These are phyloP conservation scores for Pythium phragmitis DNA, from an alignment of 352 stramenopile genomes.

Conservation along the genomic window DNA sequence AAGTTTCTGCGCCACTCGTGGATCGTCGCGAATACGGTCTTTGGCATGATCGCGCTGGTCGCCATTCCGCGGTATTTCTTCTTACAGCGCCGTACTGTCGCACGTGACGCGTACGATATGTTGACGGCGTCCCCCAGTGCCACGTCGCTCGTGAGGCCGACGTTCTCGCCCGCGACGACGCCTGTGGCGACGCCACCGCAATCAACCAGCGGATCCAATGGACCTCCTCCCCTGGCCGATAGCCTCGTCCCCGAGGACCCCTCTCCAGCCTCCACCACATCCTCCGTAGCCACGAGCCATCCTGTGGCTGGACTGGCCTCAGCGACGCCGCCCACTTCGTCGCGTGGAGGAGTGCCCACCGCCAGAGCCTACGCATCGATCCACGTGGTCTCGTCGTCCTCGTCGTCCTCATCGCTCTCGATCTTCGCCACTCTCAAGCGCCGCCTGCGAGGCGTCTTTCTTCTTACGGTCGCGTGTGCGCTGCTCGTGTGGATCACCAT, in stretches of 20 bases:
- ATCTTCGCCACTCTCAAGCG: constrained; percentile 5
- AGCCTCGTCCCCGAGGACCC: constrained; percentile 1
- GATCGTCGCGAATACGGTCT: constrained; percentile 81
- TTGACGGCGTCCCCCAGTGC: constrained; percentile 21
- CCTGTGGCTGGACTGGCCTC: neutral
- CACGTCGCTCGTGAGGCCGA: constrained; percentile 14
- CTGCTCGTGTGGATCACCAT: constrained; percentile 65
- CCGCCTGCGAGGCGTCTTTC: constrained; percentile 32
- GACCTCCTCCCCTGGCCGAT: neutral
- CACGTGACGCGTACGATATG: constrained; percentile 50
- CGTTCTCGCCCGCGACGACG: constrained; percentile 13
- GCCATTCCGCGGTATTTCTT: constrained; percentile 74
- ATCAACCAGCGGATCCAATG: neutral
- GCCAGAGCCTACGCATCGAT: constrained; percentile 14
- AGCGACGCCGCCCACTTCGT: constrained; percentile 11
- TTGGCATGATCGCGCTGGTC: constrained; percentile 62
- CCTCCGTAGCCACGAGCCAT: neutral
- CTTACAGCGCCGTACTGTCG: constrained; percentile 42
- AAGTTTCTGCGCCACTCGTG: constrained; percentile 43
- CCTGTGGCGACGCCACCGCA: neutral
- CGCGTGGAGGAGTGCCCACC: neutral
- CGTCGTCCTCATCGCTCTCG: constrained; percentile 2
- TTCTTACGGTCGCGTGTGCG: constrained; percentile 41
- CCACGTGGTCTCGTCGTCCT: constrained; percentile 13
- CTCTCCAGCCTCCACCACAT: neutral